These are phyloP conservation scores for Quaeritorhiza haematococci DNA, from an alignment of 371 early-diverging fungal species.

Conservation along the genomic window DNA sequence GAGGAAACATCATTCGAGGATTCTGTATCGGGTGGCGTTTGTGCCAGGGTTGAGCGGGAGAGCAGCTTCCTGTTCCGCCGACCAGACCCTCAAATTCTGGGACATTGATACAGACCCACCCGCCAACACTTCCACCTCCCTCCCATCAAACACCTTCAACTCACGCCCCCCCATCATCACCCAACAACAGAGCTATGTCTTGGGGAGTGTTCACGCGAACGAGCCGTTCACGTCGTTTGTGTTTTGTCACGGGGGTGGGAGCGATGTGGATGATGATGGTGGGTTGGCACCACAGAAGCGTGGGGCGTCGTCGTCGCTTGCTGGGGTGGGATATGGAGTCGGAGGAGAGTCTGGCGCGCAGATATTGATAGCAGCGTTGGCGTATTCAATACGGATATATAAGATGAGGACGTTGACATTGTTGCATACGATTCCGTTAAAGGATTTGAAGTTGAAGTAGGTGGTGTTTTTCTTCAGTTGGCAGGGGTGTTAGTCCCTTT, in stretches of 20 bases:
- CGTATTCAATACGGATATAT: slow-evolving; percentile 37
- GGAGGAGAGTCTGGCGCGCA: slow-evolving; percentile 20
- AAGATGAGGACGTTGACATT: slow-evolving; percentile 34
- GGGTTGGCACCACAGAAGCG: too few species aligned
- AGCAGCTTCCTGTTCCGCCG: slow-evolving; percentile 44
- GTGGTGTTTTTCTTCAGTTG: too few species aligned
- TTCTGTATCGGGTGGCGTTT: slow-evolving; percentile 31
- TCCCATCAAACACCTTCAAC: too few species aligned
- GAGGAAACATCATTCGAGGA: slow-evolving; percentile 40
- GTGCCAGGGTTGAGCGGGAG: slow-evolving; percentile 29
- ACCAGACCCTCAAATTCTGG: slow-evolving; percentile 43
- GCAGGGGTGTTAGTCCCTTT: too few species aligned
- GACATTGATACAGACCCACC: slow-evolving; percentile 23
- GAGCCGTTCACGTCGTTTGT: slow-evolving; percentile 48
- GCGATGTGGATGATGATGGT: too few species aligned
- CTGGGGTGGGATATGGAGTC: too few species aligned
- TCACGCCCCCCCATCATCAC: too few species aligned
- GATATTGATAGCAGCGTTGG: slow-evolving; percentile 33
- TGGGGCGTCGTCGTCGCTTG: too few species aligned
- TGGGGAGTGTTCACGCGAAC: slow-evolving; percentile 39
- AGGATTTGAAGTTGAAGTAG: slow-evolving; percentile 32
- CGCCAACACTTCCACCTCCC: too few species aligned
- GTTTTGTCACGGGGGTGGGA: too few species aligned
- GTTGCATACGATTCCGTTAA: slow-evolving; percentile 31
- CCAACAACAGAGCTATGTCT: not conserved